Evolutionary conservation across 2,329 filamentous ascomycete genomes (phyloP).

Genomic region (Hansfordia pulvinata): DNA sequence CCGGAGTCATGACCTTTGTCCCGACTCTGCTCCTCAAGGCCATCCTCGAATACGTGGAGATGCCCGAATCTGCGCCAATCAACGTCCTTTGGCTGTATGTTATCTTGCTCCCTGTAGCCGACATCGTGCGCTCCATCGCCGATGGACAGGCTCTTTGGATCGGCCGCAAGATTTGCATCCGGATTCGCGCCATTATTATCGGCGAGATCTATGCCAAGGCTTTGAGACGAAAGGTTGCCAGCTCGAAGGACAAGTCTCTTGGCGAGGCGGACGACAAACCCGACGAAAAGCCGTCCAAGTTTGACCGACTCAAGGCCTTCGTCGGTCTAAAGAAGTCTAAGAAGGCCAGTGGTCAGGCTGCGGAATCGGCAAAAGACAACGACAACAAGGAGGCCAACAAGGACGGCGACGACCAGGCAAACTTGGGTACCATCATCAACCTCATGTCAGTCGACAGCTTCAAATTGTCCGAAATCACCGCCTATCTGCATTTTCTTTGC

Average conservation of each 20-base stretch:
- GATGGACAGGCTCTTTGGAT: constrained; percentile 86
- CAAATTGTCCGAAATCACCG: constrained; percentile 90
- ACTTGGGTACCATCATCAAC: constrained; percentile 96
- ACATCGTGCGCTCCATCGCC: constrained; percentile 66
- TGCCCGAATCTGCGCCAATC: constrained; percentile 56
- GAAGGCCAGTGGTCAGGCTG: constrained; percentile 20
- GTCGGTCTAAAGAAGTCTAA: constrained; percentile 49
- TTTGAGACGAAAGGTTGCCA: constrained; percentile 75
- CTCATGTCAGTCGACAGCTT: constrained; percentile 99
- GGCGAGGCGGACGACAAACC: constrained; percentile 38
- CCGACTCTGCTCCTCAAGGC: constrained; percentile 83
- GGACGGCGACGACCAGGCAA: constrained; percentile 59
- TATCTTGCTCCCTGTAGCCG: constrained; percentile 73
- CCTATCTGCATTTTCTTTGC: constrained; percentile 93
- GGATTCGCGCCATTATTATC: constrained; percentile 85
- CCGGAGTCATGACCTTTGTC: constrained; percentile 75
- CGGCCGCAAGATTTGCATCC: constrained; percentile 86
- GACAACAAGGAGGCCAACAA: constrained; percentile 19
- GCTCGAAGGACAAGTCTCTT: constrained; percentile 60
- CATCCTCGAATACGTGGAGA: constrained; percentile 89
- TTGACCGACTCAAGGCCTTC: constrained; percentile 37
- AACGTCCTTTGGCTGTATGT: constrained; percentile 97
- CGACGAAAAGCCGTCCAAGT: constrained; percentile 20
- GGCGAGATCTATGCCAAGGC: constrained; percentile 97
- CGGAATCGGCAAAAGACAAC: too few species aligned